Evolutionary conservation across 108 stramenopile species (phyloP), one percentile per base, ranked within the genome.

Genomic region (Nannochloropsis salina): DNA sequence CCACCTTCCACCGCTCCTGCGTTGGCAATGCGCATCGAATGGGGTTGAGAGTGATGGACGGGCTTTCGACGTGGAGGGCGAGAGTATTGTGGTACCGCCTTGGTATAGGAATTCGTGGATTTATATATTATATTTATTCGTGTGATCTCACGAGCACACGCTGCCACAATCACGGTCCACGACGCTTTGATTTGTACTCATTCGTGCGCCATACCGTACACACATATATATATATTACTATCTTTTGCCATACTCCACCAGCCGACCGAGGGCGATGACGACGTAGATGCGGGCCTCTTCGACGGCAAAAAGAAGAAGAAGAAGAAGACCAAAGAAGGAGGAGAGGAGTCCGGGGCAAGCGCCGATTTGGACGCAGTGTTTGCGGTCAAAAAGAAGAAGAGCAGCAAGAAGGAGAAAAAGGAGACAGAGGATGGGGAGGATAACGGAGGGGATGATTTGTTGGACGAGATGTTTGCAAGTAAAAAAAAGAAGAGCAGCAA

Each of bases 231-330:
- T 31, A 31, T 1, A 31, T 31, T 31, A 31, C 1, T 31, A 31
- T 31, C 31, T 31, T 31, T 31, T 31, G 31, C 31, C 31, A 31
- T 31, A 31, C 31, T 31, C 31, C 31, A 31, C 15, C 61, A 74
- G 61, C 61, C 61, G 61, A n/a, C 61, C 4, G 61, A 74, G 61
- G 61, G 61, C 61, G 61, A 8, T 15, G 61, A 74, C 61, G 20
- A 15, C 20, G 31, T 31, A 31, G 61, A 74, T n/a, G 61, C 61
- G 15, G 61, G 61, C 61, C 61, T 74, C 2, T 74, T 74, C 61
- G 61, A 74, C n/a, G 61, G 61, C 20, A 74, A 74, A n/a, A 74
- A 74, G 61, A 74, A 74, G n/a, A 74, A 74, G 61, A 74, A 74
- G 61, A 74, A 74, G 61, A n/a, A 15, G 20, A 74, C 15, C 20